A percentile compares a stretch with the other conserved stretches of the same genome.
Conservation (phyloP, 2,329 filamentous ascomycete genomes). For the Paecilomyces sp. region DNA sequence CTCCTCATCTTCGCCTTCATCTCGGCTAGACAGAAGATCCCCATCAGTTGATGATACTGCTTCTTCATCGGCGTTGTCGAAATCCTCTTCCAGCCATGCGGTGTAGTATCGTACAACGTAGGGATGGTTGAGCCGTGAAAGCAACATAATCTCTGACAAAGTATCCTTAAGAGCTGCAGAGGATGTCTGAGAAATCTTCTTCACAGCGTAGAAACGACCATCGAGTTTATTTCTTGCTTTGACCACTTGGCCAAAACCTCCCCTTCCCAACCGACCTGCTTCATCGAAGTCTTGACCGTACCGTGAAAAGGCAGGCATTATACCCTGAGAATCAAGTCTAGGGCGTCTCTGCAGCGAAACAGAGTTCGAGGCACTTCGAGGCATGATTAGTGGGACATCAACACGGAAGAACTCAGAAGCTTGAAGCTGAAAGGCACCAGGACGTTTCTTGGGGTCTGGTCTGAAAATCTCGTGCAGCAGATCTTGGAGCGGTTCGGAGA, state of each 20-base stretch:
- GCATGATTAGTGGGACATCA: conserved; percentile 29
- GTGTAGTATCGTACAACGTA: conserved; percentile 86
- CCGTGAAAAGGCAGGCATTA: conserved; percentile 55
- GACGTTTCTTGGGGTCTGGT: conserved; percentile 72
- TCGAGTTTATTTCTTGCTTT: conserved; percentile 93
- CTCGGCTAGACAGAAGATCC: conserved; percentile 34
- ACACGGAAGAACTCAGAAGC: conserved; percentile 44
- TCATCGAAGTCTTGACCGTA: conserved; percentile 89
- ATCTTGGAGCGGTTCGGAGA: conserved; percentile 72
- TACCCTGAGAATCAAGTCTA: conserved; percentile 57
- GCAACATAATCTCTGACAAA: conserved; percentile 76
- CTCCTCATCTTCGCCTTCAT: conserved; percentile 3
- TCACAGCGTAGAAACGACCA: conserved; percentile 89
- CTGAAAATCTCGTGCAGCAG: conserved; percentile 80
- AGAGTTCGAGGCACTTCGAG: conserved; percentile 36
- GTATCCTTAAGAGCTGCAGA: conserved; percentile 55
- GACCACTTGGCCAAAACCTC: conserved; percentile 93
- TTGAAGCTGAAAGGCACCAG: conserved; percentile 69
- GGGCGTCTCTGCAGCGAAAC: conserved; percentile 42
- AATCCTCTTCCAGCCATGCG: conserved; percentile 78
- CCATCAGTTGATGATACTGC: conserved; percentile 46
- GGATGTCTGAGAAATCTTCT: conserved; percentile 84
- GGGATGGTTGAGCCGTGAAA: conserved; percentile 90
- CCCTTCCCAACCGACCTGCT: conserved; percentile 80
- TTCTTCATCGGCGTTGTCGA: conserved; percentile 32